Evolutionary conservation across 305 asterid species (phyloP).

Genomic region (Andrographis paniculata): DNA sequence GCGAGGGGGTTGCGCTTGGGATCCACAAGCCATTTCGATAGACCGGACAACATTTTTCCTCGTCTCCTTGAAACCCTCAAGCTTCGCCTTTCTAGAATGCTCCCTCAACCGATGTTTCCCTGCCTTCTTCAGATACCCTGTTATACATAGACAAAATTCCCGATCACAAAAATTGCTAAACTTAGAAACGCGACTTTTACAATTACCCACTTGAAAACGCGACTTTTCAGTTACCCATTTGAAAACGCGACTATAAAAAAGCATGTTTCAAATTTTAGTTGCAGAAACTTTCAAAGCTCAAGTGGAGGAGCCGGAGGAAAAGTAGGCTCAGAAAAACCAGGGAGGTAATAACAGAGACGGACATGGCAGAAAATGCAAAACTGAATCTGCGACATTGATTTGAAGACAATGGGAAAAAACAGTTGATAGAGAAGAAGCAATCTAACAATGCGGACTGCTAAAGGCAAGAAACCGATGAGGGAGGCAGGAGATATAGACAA

Average conservation of each 20-base stretch:
- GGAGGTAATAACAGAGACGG: not conserved
- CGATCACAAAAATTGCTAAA: no score
- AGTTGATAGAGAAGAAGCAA: no score
- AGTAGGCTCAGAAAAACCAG: not conserved
- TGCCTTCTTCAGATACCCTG: not conserved
- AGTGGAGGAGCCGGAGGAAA: not conserved
- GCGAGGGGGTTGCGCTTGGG: slow-evolving; percentile 82
- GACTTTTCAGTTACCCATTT: not conserved
- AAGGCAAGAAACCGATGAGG: slow-evolving; percentile 15
- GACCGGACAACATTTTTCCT: slow-evolving; percentile 33
- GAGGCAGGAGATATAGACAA: slow-evolving; percentile 22
- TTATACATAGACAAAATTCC: not conserved
- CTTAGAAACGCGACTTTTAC: not conserved
- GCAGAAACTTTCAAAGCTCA: not conserved
- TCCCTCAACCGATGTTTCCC: not conserved
- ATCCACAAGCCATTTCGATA: slow-evolving; percentile 64
- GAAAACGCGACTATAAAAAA: no score
- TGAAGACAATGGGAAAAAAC: no score
- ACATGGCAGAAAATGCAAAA: not conserved
- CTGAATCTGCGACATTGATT: not conserved
- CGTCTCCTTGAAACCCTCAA: slow-evolving; percentile 7
- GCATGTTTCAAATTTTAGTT: no score
- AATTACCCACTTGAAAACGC: not conserved
- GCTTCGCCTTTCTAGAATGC: slow-evolving; percentile 17
- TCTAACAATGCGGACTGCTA: not conserved